Percentiles rank a stretch among this genome's conserved stretches.
phyloP scores from a whole-genome alignment of 164 flowering plant genomes.

The Macadamia integrifolia region DNA sequence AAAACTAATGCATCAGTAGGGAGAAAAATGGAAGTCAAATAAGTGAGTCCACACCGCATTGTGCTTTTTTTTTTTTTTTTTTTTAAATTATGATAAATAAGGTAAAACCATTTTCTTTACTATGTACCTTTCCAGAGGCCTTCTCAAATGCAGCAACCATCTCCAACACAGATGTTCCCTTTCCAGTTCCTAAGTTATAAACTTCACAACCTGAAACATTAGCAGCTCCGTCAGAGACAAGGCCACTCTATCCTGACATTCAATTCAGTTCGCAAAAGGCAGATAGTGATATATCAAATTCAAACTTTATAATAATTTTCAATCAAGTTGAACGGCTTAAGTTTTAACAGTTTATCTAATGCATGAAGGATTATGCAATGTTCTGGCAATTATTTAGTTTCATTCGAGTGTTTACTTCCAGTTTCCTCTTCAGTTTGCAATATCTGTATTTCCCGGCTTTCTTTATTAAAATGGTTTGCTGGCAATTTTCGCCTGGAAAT shows the following conservation, averaged over 20 bases:
- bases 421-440: no score
- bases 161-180: background rate
- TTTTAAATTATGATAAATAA: no score
- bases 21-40: background rate
- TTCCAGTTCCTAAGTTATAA: background rate
- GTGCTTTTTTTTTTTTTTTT: no score
- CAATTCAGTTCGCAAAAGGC: background rate
- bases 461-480: no score
- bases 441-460: no score
- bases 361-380: background rate
- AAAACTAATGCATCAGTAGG: background rate
- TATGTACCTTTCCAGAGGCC: background rate
- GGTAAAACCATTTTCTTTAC: background rate
- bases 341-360: background rate
- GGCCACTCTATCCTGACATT: background rate
- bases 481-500: no score
- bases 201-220: background rate
- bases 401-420: no score
- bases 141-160: constrained; percentile 1
- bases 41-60: no score
- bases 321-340: background rate
- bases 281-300: background rate
- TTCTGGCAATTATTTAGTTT: background rate
- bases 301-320: background rate
- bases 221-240: background rate